These are phyloP conservation scores for Botrytis medusae DNA, from an alignment of 2,329 filamentous ascomycete genomes.

Conservation along the genomic window DNA sequence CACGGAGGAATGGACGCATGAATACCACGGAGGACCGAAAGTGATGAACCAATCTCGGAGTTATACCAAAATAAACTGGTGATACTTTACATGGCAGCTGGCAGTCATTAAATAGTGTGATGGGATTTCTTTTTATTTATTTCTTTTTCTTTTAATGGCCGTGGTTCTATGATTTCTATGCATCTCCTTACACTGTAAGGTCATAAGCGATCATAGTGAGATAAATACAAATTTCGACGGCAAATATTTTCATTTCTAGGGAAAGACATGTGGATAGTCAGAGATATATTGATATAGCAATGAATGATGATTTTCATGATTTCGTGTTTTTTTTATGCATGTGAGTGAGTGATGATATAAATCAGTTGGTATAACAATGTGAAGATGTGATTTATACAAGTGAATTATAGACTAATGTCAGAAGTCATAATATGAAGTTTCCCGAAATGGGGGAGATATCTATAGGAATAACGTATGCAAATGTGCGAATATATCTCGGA, in stretches of 20 bases:
- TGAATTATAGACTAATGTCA: too few species aligned
- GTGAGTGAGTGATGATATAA: too few species aligned
- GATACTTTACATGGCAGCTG: not conserved
- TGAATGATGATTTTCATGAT: not conserved
- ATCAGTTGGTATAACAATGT: too few species aligned
- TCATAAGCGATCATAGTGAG: not conserved
- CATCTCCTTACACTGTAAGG: not conserved
- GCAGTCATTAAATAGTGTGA: accelerated
- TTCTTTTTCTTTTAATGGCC: not conserved
- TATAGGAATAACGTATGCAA: too few species aligned
- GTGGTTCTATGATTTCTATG: not conserved
- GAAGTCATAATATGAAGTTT: too few species aligned
- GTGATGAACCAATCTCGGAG: too few species aligned
- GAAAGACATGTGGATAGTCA: not conserved
- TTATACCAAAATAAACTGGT: not conserved
- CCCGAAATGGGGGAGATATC: too few species aligned
- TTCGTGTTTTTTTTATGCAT: accelerated
- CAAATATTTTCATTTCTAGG: not conserved
- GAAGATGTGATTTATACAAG: accelerated
- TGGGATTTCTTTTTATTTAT: not conserved
- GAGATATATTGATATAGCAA: not conserved
- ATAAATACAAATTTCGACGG: not conserved
- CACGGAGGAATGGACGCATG: not conserved
- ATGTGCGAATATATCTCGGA: too few species aligned
- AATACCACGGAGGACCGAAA: not conserved